Percentiles rank a stretch among this genome's conserved stretches.
phyloP scores from a whole-genome alignment of 75 land plant species.

The Cupressus sempervirens region DNA sequence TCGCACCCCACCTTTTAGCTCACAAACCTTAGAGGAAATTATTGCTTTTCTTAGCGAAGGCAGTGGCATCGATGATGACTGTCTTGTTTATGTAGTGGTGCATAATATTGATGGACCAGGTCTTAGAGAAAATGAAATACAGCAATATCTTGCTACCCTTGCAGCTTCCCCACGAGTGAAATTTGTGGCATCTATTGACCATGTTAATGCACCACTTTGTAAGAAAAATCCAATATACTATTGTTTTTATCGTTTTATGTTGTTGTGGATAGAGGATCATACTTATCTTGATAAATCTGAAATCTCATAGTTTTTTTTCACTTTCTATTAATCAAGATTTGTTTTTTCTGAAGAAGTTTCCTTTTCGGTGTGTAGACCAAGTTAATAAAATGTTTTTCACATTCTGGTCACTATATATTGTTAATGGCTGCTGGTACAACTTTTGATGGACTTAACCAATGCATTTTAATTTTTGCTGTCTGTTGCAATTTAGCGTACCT shows the following conservation, averaged over 20 bases:
- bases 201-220: slow-evolving; percentile 92
- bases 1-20: slow-evolving; percentile 37
- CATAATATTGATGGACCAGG: slow-evolving; percentile 98
- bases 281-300: neutral
- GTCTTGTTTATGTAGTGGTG: slow-evolving; percentile 59
- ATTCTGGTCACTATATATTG: neutral
- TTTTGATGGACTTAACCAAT: neutral
- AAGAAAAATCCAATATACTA: slow-evolving; percentile 21
- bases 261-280: neutral
- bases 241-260: neutral
- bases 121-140: slow-evolving; percentile 76
- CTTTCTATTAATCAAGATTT: neutral
- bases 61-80: slow-evolving; percentile 30
- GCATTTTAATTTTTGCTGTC: neutral
- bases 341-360: neutral
- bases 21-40: slow-evolving; percentile 72
- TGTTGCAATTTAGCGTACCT: neutral
- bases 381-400: neutral
- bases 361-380: neutral
- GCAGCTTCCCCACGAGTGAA: slow-evolving; percentile 72
- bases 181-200: slow-evolving; percentile 88
- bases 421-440: neutral
- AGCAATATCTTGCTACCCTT: slow-evolving; percentile 68
- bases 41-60: slow-evolving; percentile 50
- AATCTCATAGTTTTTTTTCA: neutral